Base-by-base conservation (phyloP, 2,329 filamentous ascomycete genomes). In the Elsinoe batatas region DNA sequence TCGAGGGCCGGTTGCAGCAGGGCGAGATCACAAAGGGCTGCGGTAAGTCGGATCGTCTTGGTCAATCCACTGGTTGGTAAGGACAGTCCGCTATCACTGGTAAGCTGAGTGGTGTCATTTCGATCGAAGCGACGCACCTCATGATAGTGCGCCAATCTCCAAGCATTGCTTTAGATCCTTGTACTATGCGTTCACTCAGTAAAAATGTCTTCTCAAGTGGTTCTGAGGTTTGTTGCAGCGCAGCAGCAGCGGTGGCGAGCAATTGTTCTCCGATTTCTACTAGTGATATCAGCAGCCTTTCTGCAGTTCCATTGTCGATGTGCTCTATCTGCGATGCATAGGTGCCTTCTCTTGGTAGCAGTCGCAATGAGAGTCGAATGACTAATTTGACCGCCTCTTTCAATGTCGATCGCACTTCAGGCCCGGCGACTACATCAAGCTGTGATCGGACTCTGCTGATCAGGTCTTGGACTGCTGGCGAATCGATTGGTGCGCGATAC, bases 221-320 rank as follows among this genome's bases (percentile, higher is more conserved):
- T n/a, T 37, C 47, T 13, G 12, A 4, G 3, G 47, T 38, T 11
- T 35, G 33, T 11, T 5, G 11, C 15, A 51, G 32, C 12, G 17
- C 13, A 8, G 13, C 26, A 15, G 17, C 11, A 15, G 47, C 35
- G 7, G 38, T 13, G 47, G 3, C 4, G 3, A 36, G 30, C 18
- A 51, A 26, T 15, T 26, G 17, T 15, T 13, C 11, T 13, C 26
- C 33, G 26, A 33, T 17, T 8, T 49, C n/a, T 11, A 17, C 22
- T 8, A 49, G 26, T 8, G 26, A 36, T 2, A 8, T 20, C 13
- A 51, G 47, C 12, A 51, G 47, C 26, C 12, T 6, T 20, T 17
- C n/a, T 22, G 35, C 47, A n/a, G 47, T 51, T 13, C 47, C 47
- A 38, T 51, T 33, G 33, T 36, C 6, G 8, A 51, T 51, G 37